Percentiles rank a stretch among this genome's conserved stretches.
These are phyloP conservation scores for Fusarium pininemorale DNA, from an alignment of 2,329 filamentous ascomycete species.

Conservation along the genomic window DNA sequence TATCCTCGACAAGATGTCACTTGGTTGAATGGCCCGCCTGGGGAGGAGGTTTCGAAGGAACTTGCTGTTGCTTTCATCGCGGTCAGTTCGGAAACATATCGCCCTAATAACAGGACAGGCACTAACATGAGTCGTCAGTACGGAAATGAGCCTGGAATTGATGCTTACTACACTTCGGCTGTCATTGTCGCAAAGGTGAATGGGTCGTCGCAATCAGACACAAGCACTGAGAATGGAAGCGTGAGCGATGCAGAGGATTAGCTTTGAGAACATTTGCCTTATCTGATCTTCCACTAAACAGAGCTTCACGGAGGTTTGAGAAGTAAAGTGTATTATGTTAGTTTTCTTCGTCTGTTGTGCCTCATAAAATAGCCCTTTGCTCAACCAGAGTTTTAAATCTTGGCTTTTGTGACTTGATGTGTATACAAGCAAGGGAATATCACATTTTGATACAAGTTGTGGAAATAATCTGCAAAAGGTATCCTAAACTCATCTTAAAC, in stretches of 20 bases:
- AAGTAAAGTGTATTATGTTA: neutral
- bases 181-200: constrained; percentile 8
- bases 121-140: neutral
- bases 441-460: no score
- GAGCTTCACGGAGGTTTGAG: rapidly evolving
- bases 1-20: neutral
- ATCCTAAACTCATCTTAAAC: no score
- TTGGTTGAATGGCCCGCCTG: constrained; percentile 20
- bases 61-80: neutral
- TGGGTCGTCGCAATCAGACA: rapidly evolving
- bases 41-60: neutral
- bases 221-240: neutral
- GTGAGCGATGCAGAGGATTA: neutral
- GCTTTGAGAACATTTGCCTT: neutral
- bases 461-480: no score
- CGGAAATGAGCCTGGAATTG: neutral
- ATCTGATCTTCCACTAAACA: rapidly evolving
- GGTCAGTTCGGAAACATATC: neutral
- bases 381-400: neutral
- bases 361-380: rapidly evolving
- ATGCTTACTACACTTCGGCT: constrained; percentile 8
- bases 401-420: no score
- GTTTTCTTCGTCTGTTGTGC: neutral
- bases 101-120: no score
- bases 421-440: no score